Base-by-base conservation (phyloP, 495 filamentous ascomycete genomes). In the Tuber borchii region DNA sequence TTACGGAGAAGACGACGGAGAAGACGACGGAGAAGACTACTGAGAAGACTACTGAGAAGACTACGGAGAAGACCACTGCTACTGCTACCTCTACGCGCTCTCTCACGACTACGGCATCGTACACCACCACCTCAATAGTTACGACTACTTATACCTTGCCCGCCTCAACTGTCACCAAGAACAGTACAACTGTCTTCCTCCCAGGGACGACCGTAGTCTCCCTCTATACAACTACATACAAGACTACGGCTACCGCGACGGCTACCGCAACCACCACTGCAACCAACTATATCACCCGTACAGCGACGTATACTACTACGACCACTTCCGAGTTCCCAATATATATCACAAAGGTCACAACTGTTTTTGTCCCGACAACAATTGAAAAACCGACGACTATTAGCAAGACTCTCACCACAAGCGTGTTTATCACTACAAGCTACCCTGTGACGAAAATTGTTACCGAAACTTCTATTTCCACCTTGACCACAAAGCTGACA, bases 51-150 rank as follows among this genome's bases (percentile, higher is more conserved):
- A 78, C 76, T 10, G 26, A n/a, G 40, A 77, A 65, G 7, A 34
- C 71, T 34, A 79, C 77, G 9, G 48, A 31, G 22, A 79, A 65
- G 16, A n/a, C 22, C 40, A 80, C 78, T 40, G 71, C 70, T 43
- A 81, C 78, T 31, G 45, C 78, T 12, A 81, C 79, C 12, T 69
- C 74, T 26, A 81, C 78, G 3, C 70, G n/a, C 37, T 69, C 70
- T 8, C 45, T 77, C 69, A 79, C 69, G 7, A 79, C 76, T 44
- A 79, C 77, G 9, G 74, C 78, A 10, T 76, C 73, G n/a, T 73
- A 69, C 7, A 77, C 79, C 40, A 77, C 78, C 12, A 79, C 78
- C 42, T 70, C 76, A 65, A 70, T 69, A 16, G 19, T 80, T 20
- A 76, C 77, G 5, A 79, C 56, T 31, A 79, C 76, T 31, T 79